These are phyloP conservation scores for Crotalaria pallida DNA, from an alignment of 306 rosid genomes.

Conservation along the genomic window DNA sequence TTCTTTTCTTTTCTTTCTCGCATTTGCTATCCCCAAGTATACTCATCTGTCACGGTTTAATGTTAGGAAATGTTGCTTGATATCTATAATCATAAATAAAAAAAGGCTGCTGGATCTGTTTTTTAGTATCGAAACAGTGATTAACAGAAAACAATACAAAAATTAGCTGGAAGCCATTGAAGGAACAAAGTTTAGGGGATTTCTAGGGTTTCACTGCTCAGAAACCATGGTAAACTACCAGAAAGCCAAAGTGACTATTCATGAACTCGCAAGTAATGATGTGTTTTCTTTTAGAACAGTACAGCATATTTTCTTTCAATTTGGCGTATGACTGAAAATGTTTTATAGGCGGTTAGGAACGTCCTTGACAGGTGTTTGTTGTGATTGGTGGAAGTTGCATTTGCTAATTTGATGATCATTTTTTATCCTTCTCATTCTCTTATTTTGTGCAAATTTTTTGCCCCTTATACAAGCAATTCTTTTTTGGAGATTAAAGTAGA, in stretches of 20 bases:
- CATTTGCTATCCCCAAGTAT: background rate
- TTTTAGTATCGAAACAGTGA: background rate
- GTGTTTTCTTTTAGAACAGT: background rate
- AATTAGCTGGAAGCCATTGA: background rate
- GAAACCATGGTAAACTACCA: background rate
- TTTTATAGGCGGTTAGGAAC: background rate
- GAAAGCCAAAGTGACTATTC: background rate
- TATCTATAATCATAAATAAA: background rate
- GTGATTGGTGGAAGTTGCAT: background rate
- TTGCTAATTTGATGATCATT: background rate
- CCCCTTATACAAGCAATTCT: background rate
- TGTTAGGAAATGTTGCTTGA: background rate
- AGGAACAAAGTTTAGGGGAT: background rate
- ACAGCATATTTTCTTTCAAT: background rate
- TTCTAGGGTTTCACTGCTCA: background rate
- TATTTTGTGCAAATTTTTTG: background rate
- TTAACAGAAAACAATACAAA: background rate
- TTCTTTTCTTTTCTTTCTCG: too few species aligned
- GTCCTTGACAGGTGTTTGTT: background rate
- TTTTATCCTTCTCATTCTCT: background rate
- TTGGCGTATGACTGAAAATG: background rate
- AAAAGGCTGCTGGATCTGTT: background rate
- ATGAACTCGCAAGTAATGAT: background rate
- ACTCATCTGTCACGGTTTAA: background rate
- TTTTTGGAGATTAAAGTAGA: background rate